Evolutionary conservation across 1,139 yeast genomes (phyloP), one percentile per base, ranked within the genome.

Genomic region (Pichia sp.): DNA sequence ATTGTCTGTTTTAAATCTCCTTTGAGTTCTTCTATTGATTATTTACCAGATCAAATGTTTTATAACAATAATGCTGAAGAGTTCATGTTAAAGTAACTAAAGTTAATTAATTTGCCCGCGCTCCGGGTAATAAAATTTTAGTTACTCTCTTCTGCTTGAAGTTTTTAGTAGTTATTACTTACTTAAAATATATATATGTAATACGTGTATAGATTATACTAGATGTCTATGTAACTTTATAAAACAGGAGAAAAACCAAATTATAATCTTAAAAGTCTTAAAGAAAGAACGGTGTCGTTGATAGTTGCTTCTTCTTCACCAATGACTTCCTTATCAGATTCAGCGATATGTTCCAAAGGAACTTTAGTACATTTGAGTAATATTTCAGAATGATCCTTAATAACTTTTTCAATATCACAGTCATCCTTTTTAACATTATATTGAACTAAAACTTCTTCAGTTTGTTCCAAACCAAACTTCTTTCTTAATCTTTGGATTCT

Each of bases 401-500:
- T 71, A 48, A 87, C 78, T n/a, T 68, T 65, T 45, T 73, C 80
- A 48, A 94, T 78, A 42, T 77, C 77, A 56, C 84, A 76, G 49
- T 86, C 79, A 47, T 67, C 65, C 59, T 90, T 96, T 50, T 72
- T 62, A 54, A 90, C 65, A 52, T 78, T 69, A 67, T 87, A 87
- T 68, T 90, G 89, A 52, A 94, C 96, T 55, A 78, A 70, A 43
- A 94, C 94, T 58, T 94, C 98, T 62, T 94, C 98, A 37, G 97
- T 90, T 50, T 95, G 90, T 60, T 85, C 87, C 61, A 94, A 74
- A 35, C 96, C 96, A 53, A 87, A 90, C 76, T 90, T 89, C 82
- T 94, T 94, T 70, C 99, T 86, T 65, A 90, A 79, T 68, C 96
- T 85, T 74, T 94, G 99, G 56, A 94, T 89, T 69, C 98, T 89